Percentiles rank a stretch among this genome's conserved stretches.
Conservation (phyloP, 164 flowering plant species). For the Macadamia tetraphylla region DNA sequence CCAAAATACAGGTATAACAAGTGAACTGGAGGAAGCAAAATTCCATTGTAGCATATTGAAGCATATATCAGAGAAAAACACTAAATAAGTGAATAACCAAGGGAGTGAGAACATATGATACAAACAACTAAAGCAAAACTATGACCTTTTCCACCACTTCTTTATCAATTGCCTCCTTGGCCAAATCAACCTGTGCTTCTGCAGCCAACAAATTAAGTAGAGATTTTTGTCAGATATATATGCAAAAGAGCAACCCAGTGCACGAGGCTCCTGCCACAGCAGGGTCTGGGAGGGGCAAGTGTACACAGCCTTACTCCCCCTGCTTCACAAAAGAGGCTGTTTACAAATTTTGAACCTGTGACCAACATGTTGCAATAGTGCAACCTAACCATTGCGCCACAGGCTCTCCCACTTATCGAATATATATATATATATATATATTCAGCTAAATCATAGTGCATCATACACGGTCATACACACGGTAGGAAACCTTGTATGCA, state of each 20-base stretch:
- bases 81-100: background rate
- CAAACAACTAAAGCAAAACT: background rate
- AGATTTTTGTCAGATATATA: background rate
- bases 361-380: too few relatives aligned
- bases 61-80: background rate
- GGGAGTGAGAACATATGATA: background rate
- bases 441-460: background rate
- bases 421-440: too few relatives aligned
- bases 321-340: too few relatives aligned
- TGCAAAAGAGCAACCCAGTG: too few relatives aligned
- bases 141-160: conserved; percentile 94
- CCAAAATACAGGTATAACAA: background rate
- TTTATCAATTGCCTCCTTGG: conserved; percentile 62
- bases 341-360: too few relatives aligned
- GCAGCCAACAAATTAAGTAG: conserved; percentile 20
- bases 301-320: too few relatives aligned
- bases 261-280: too few relatives aligned
- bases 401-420: too few relatives aligned
- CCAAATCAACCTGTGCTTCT: conserved; percentile 70
- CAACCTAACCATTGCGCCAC: too few relatives aligned
- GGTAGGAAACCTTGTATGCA: too few relatives aligned
- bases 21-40: background rate
- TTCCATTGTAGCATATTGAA: background rate
- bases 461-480: too few relatives aligned
- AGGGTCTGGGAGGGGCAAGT: too few relatives aligned